Evolutionary conservation across 2,329 filamentous ascomycete genomes (phyloP).

Genomic region (Cladorrhinum sp.): DNA sequence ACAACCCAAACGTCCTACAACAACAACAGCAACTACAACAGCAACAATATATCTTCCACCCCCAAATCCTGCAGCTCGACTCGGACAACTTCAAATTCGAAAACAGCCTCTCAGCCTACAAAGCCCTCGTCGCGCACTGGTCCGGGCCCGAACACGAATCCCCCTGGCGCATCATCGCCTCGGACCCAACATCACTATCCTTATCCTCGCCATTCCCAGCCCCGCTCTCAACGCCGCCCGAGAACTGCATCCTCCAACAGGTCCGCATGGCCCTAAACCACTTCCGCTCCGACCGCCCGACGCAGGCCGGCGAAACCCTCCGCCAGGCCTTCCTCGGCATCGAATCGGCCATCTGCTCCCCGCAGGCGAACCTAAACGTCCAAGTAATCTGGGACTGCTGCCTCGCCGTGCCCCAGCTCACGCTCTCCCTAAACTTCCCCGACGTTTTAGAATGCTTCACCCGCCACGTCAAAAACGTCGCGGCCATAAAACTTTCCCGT

Average conservation of each 20-base stretch:
- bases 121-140: conserved; percentile 23
- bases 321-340: conserved; percentile 24
- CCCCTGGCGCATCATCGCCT: conserved; percentile 15
- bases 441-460: conserved; percentile 26
- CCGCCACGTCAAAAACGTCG: conserved; percentile 20
- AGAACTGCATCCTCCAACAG: conserved; percentile 26
- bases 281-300: conserved; percentile 8
- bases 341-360: conserved; percentile 1
- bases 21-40: background rate
- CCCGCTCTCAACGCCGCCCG: background rate
- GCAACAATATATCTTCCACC: background rate
- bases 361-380: conserved; percentile 8
- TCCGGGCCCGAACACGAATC: conserved; percentile 13
- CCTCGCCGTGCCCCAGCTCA: conserved; percentile 26
- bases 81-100: conserved; percentile 19
- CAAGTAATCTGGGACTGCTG: conserved; percentile 29
- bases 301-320: conserved; percentile 19
- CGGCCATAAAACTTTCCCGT: conserved; percentile 16
- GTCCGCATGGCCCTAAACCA: conserved; percentile 19
- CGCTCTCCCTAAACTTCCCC: conserved; percentile 16
- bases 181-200: background rate
- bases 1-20: background rate
- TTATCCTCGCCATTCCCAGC: background rate
- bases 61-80: conserved; percentile 13
- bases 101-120: conserved; percentile 20